Evolutionary conservation across 2,329 filamentous ascomycete genomes (phyloP), one percentile per base, ranked within the genome.

Genomic region (Fusarium compactum): DNA sequence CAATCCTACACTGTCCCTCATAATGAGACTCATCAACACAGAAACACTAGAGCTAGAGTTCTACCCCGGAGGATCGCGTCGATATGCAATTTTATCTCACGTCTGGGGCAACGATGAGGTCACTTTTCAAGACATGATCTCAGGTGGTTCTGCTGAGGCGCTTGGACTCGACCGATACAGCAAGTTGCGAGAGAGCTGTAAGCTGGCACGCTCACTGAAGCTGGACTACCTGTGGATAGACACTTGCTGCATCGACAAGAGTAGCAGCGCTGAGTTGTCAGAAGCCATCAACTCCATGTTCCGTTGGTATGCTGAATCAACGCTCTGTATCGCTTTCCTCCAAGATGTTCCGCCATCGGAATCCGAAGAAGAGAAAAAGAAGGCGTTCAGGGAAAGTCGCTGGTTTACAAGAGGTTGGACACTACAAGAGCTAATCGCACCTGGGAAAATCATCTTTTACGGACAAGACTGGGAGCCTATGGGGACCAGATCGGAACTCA

Each of bases 271-370:
- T 2, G 78, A 79, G 51, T 76, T 77, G 7, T 77, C 76, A 4
- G 76, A 77, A 22, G 76, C 75, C 27, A 77, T 77, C 62, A 77
- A 77, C 43, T 79, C 76, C 53, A 79, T 79, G 77, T 79, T 77
- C 51, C 69, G 73, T 8, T 79, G 77, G 77, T 79, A 79, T 44
- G 71, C 72, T 8, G 62, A 72, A 18, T 72, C 77, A 2, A 38
- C 41, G 4, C 58, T 76, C 11, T 78, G 77, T 52, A 69, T 77
- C 25, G 74, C 73, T 6, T 77, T 69, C 34, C 61, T 78, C 8
- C 62, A 70, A 7, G 75, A 77, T 25, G 72, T 76, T 6, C 20
- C 30, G 10, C 12, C 30, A 12, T 22, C 25, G 2, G 52, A 56
- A 6, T 69, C 61, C 6, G 32, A 56, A 12, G 43, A 53, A 6